phyloP scores from a whole-genome alignment of 306 rosid species.

The Trifolium subterraneum region DNA sequence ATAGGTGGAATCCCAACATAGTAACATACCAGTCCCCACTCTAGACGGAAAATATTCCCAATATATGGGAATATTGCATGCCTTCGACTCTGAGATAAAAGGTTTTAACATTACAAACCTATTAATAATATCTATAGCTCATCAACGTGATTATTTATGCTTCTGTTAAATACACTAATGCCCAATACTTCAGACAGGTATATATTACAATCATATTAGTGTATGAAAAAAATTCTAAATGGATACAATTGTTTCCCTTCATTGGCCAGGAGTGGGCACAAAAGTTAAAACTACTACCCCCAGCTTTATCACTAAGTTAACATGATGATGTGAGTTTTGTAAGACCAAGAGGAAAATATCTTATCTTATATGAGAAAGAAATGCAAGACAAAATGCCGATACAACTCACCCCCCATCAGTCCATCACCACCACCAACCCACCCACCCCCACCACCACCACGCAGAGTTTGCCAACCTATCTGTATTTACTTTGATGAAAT shows the following conservation, averaged over 20 bases:
- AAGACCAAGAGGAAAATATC: neutral
- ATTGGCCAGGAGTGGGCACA: neutral
- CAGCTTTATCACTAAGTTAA: neutral
- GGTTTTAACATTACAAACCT: too few species aligned
- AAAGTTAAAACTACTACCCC: neutral
- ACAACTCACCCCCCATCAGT: too few species aligned
- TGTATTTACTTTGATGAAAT: constrained; percentile 2
- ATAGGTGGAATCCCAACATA: neutral
- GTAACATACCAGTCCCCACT: neutral
- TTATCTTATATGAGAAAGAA: constrained; percentile 1
- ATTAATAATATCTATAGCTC: too few species aligned
- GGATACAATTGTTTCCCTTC: constrained; percentile 1
- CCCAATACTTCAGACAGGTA: neutral
- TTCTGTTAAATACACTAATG: too few species aligned
- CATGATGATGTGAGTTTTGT: constrained; percentile 6
- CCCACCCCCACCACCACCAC: too few species aligned
- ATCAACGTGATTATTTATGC: neutral
- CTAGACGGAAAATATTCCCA: neutral
- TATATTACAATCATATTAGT: neutral
- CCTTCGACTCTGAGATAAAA: neutral
- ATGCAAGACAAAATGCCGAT: neutral
- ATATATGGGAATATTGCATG: neutral
- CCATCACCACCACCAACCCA: too few species aligned
- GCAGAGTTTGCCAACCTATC: constrained; percentile 25
- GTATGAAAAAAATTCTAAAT: neutral